Conservation (phyloP, 1,284 basidiomycete genomes). For the Cutaneotrichosporon mucoides region DNA sequence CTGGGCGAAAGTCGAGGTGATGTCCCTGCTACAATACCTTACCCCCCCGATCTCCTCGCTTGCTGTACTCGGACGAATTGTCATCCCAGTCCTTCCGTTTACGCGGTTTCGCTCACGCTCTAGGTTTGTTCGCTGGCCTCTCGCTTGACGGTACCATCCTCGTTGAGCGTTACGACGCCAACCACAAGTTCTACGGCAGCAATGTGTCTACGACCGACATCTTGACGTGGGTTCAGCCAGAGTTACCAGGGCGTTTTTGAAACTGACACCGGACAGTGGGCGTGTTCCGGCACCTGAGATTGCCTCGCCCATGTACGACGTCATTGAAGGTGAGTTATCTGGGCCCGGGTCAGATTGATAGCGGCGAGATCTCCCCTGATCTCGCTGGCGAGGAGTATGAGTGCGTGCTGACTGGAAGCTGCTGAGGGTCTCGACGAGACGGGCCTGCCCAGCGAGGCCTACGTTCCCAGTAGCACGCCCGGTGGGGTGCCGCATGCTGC, state of each 20-base stretch:
- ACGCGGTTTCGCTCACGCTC: no score
- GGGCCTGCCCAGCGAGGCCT: conserved; percentile 71
- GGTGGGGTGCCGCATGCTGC: background rate
- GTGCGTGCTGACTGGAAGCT: conserved; percentile 25
- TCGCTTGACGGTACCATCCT: conserved; percentile 92
- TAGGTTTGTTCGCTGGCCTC: conserved; percentile 90
- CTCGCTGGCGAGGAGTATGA: no score
- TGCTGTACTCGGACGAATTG: no score
- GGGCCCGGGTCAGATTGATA: no score
- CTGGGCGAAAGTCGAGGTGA: no score
- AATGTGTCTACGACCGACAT: conserved; percentile 84
- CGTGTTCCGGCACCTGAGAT: conserved; percentile 95
- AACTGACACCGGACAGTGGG: conserved; percentile 40
- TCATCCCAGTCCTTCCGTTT: no score
- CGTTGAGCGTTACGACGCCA: conserved; percentile 92
- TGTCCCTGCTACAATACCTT: no score
- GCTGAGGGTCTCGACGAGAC: conserved; percentile 56
- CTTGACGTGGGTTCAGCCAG: conserved; percentile 57
- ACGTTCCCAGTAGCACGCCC: conserved; percentile 57
- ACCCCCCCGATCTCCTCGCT: no score
- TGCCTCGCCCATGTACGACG: conserved; percentile 86
- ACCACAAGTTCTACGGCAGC: conserved; percentile 92
- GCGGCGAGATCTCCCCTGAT: no score
- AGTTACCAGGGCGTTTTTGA: no score
- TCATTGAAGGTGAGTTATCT: conserved; percentile 69